A percentile compares a stretch with the other conserved stretches of the same genome.
These are phyloP conservation scores for Penicillium psychrofluorescens DNA, from an alignment of 495 filamentous ascomycete genomes.

Conservation along the genomic window DNA sequence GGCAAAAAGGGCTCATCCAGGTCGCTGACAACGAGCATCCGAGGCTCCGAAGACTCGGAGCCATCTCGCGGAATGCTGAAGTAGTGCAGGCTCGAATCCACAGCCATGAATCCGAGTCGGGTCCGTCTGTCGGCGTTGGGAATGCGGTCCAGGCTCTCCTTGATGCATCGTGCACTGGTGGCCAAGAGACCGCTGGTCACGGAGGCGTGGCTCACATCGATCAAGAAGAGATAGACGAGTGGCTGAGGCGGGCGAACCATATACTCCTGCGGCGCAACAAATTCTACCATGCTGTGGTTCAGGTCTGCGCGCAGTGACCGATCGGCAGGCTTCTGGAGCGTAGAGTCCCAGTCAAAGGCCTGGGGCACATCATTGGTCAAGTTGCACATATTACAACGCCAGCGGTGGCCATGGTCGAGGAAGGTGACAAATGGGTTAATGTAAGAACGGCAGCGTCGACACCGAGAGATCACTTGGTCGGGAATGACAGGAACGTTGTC, in stretches of 20 bases:
- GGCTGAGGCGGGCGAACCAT: conserved; percentile 98
- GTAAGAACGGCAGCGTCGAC: conserved; percentile 89
- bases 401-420: conserved; percentile 92
- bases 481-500: conserved; percentile 87
- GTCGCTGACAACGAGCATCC: conserved; percentile 92
- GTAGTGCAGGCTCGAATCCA: conserved; percentile 92
- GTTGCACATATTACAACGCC: conserved; percentile 99
- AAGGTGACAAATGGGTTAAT: conserved; percentile 97
- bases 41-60: conserved; percentile 71
- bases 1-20: conserved; percentile 96
- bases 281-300: conserved; percentile 92
- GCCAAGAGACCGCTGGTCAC: conserved; percentile 91
- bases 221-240: conserved; percentile 94
- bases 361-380: conserved; percentile 97
- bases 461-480: conserved; percentile 95
- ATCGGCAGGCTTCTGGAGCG: conserved; percentile 81
- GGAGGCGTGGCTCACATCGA: conserved; percentile 91
- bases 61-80: conserved; percentile 87
- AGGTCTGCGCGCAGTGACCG: conserved; percentile 84
- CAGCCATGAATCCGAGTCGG: conserved; percentile 87
- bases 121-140: conserved; percentile 93
- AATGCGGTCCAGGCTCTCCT: conserved; percentile 93
- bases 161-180: conserved; percentile 86
- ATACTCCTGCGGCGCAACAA: conserved; percentile 96
- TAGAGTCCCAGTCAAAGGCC: conserved; percentile 95